Base-by-base conservation (phyloP, 192 early-diverging fungal genomes). In the Allomyces macrogynus region DNA sequence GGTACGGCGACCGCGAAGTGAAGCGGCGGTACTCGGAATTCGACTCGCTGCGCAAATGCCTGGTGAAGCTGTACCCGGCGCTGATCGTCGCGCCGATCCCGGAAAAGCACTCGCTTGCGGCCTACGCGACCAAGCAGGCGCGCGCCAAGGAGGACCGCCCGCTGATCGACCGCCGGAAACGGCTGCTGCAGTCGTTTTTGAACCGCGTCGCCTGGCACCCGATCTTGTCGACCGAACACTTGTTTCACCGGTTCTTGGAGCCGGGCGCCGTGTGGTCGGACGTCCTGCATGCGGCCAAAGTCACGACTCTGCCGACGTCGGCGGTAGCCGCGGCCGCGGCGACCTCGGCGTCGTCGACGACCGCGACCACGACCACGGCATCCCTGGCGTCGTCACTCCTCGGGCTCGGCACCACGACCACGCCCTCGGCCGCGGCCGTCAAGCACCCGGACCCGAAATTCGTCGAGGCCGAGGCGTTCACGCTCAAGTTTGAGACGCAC, bases 51-150 rank as follows among this genome's bases (percentile, higher is more conserved):
- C n/a, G n/a, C n/a, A n/a, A n/a, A n/a, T n/a, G n/a, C n/a, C n/a
- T n/a, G n/a, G n/a, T n/a, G n/a, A n/a, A n/a, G n/a, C n/a, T n/a
- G n/a, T 89, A 96, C 71, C 93, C 92, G 8, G 89, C 86, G 1
- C 70, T 89, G 61, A 87, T 95, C 62, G 83, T 97, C 14, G 92
- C 93, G 10, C 94, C 95, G 23, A 94, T 99, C 68, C 95, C 95
- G 22, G 93, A 95, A 67, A 99, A 99, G 75, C 94, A 99, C 77
- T 85, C 89, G 23, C 71, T 99, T 63, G 84, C 75, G 62, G 83
- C 82, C 65, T 84, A 84, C 69, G 84, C 84, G 68, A 79, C 84
- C 16, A 76, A 90, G 64, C 91, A 90, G 71, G 85, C 80, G 67
- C 87, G 91, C 66, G 88, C 90, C 44, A 91, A 95, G 72, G 88